Evolutionary conservation across 192 early-diverging fungal species (phyloP).

Genomic region (Backusella psychrophila): DNA sequence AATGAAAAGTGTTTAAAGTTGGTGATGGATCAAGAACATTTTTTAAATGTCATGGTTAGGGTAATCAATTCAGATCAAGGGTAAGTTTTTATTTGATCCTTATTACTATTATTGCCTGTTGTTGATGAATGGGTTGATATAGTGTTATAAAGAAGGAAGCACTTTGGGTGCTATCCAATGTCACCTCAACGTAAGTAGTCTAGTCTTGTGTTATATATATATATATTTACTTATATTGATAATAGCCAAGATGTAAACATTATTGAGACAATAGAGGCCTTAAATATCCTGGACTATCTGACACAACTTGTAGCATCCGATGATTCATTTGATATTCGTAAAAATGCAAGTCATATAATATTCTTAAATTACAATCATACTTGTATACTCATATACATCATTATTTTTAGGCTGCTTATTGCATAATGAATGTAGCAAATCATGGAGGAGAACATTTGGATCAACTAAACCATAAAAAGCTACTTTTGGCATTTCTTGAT

Average conservation of each 20-base stretch:
- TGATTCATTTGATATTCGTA: conserved; percentile 64
- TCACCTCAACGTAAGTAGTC: conserved; percentile 49
- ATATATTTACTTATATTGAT: neutral
- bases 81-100: conserved; percentile 6
- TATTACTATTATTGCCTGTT: neutral
- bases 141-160: conserved; percentile 67
- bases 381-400: neutral
- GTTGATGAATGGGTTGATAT: neutral
- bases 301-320: conserved; percentile 53
- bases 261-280: conserved; percentile 47
- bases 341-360: conserved; percentile 43
- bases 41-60: conserved; percentile 45
- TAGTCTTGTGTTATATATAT: neutral
- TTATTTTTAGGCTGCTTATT: conserved; percentile 21
- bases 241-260: conserved; percentile 28
- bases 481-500: conserved; percentile 43
- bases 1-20: conserved; percentile 44
- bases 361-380: neutral
- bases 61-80: conserved; percentile 47
- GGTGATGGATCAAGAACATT: conserved; percentile 28
- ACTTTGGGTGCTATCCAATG: conserved; percentile 68
- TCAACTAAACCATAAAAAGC: neutral
- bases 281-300: conserved; percentile 50
- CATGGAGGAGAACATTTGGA: conserved; percentile 19
- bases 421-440: conserved; percentile 18